These are phyloP conservation scores for Scortechinia acanthostroma DNA, from an alignment of 2,329 filamentous ascomycete genomes.

Conservation along the genomic window DNA sequence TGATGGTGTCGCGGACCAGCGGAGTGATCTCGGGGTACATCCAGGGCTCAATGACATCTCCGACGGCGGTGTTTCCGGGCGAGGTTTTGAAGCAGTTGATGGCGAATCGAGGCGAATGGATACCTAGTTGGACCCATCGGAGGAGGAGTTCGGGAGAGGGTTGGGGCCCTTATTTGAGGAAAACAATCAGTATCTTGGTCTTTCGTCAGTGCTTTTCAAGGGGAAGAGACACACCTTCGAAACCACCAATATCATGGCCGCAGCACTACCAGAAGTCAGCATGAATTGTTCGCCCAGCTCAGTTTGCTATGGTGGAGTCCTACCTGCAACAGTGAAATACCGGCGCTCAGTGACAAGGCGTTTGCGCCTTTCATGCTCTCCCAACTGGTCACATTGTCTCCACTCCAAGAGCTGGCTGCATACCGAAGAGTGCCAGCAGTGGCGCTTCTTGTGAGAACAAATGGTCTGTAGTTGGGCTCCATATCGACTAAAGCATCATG, in stretches of 20 bases:
- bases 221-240: slow-evolving; percentile 53
- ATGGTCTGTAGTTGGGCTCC: slow-evolving; percentile 51
- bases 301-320: slow-evolving; percentile 3
- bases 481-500: slow-evolving; percentile 57
- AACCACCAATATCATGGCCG: slow-evolving; percentile 70
- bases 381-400: slow-evolving; percentile 71
- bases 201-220: neutral
- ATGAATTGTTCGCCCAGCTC: slow-evolving; percentile 2
- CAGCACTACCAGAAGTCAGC: slow-evolving; percentile 39
- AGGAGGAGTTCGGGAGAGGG: slow-evolving; percentile 65
- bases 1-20: slow-evolving; percentile 56
- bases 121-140: slow-evolving; percentile 67
- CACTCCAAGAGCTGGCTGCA: slow-evolving; percentile 67
- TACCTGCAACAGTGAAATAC: slow-evolving; percentile 59
- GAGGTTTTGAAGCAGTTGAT: slow-evolving; percentile 76
- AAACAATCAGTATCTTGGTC: neutral
- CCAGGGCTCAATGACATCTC: slow-evolving; percentile 72
- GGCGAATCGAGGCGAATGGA: slow-evolving; percentile 64
- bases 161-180: slow-evolving; percentile 36
- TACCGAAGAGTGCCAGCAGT: slow-evolving; percentile 67
- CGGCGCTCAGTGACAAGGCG: slow-evolving; percentile 60
- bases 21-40: slow-evolving; percentile 66
- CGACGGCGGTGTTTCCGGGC: slow-evolving; percentile 54
- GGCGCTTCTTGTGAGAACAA: slow-evolving; percentile 65
- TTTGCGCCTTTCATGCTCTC: slow-evolving; percentile 67